A percentile compares a stretch with the other conserved stretches of the same genome.
Conservation (phyloP, 257 asterid species). For the Jacaranda mimosifolia region DNA sequence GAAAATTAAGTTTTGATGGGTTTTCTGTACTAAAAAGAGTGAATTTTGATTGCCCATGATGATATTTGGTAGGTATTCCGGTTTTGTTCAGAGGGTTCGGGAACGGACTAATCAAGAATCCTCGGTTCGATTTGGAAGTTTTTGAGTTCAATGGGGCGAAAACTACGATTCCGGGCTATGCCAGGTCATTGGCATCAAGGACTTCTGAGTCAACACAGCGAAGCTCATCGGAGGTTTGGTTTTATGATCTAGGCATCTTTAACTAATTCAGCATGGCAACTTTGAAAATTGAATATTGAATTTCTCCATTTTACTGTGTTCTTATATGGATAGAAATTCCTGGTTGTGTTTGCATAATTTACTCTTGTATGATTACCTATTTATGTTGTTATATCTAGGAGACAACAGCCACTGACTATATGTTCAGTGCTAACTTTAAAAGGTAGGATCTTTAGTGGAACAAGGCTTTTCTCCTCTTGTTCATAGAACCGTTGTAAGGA, state of each 20-base stretch:
- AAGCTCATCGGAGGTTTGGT: slow-evolving; percentile 53
- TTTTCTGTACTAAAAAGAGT: neutral
- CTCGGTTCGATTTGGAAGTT: slow-evolving; percentile 44
- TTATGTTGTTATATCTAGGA: neutral
- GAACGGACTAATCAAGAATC: slow-evolving; percentile 18
- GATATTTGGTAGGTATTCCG: slow-evolving; percentile 20
- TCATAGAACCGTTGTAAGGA: too few relatives aligned
- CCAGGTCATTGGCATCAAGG: slow-evolving; percentile 57
- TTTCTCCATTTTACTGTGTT: neutral
- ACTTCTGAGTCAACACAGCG: slow-evolving; percentile 47
- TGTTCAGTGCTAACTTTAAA: neutral
- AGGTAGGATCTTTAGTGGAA: neutral
- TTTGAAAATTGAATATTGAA: neutral
- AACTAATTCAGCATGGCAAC: neutral
- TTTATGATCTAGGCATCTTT: slow-evolving; percentile 8
- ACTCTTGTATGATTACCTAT: neutral
- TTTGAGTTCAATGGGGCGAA: slow-evolving; percentile 40
- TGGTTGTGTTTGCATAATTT: neutral
- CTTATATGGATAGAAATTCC: neutral
- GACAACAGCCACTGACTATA: neutral
- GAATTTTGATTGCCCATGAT: neutral
- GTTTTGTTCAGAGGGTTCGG: neutral
- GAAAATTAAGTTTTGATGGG: neutral
- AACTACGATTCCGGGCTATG: slow-evolving; percentile 33
- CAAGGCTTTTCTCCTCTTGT: neutral